Conservation (phyloP, 2,329 filamentous ascomycete genomes). For the Cladophialophora psammophila region DNA sequence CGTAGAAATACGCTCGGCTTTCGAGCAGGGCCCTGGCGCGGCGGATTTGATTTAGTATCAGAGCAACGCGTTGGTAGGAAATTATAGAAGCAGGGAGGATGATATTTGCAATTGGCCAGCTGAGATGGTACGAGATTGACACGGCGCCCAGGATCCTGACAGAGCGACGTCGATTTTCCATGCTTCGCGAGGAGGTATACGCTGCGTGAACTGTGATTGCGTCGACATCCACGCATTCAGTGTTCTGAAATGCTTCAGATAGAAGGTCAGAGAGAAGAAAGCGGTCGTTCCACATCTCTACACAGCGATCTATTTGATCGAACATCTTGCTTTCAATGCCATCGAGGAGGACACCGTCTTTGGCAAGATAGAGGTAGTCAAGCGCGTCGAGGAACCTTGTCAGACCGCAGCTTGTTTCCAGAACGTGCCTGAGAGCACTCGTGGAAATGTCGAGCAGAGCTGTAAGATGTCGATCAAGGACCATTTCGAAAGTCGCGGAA, state of each 20-base stretch:
- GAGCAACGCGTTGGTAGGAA: constrained; percentile 76
- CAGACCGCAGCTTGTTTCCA: constrained; percentile 75
- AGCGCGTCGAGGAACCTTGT: constrained; percentile 70
- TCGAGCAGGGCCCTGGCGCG: constrained; percentile 73
- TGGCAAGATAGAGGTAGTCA: constrained; percentile 76
- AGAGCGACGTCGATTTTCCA: constrained; percentile 61
- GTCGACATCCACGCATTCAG: constrained; percentile 64
- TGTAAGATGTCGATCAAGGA: constrained; percentile 78
- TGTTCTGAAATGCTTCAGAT: constrained; percentile 70
- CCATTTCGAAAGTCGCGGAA: constrained; percentile 73
- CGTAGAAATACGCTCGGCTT: constrained; percentile 52
- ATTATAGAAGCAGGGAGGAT: constrained; percentile 69
- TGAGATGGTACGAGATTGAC: constrained; percentile 71
- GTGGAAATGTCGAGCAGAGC: constrained; percentile 57
- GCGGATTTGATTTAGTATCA: constrained; percentile 77
- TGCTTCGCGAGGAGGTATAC: constrained; percentile 51
- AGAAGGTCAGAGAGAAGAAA: constrained; percentile 81
- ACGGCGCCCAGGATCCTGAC: constrained; percentile 70
- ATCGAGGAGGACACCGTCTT: constrained; percentile 73
- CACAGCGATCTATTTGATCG: constrained; percentile 70
- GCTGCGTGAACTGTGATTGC: constrained; percentile 67
- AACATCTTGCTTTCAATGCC: constrained; percentile 75
- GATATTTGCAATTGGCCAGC: constrained; percentile 73
- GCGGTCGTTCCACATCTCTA: constrained; percentile 75
- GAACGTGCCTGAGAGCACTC: constrained; percentile 67